Base-by-base conservation (phyloP, 2,329 filamentous ascomycete species). In the Pestalotiopsis fici region DNA sequence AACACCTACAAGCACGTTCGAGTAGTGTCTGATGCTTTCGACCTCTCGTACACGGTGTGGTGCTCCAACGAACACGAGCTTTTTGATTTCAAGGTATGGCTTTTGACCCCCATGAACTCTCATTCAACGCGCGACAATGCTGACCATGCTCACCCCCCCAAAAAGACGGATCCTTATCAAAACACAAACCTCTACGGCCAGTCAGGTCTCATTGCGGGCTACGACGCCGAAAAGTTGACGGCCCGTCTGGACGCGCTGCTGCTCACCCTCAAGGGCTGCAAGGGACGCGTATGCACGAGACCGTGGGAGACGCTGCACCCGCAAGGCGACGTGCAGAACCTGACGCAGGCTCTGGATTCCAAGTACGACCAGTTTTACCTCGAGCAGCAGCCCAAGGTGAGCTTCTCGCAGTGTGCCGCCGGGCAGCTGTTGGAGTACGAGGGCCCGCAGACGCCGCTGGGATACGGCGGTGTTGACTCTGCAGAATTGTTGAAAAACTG, bases 51-150 rank as follows among this genome's bases (percentile, higher is more conserved):
- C 71, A 85, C 88, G 0, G 88, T 91, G 0, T 93, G 90, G 89
- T 93, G 90, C 73, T 90, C 79, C 15, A 88, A 88, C 61, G 89
- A 91, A 73, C 86, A 88, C 65, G 89, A 92, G 74, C 82, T 91
- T 2, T 93, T 91, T 73, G 84, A 92, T 68, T 72, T 90, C 43
- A 85, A 81, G 72, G 87, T 86, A 75, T 67, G 31, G 79, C 21
- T 25, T 4, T 12, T 18, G 39, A 18, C 11, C 13, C 13, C 13
- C 18, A 13, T 27, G 4, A 23, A 62, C 15, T 62, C 7, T 21
- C 50, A 27, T 12, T 27, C 18, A 11, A 25, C 18, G 25, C 25
- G 18, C 57, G 7, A 15, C 13, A 7, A 28, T n/a, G 28, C 31
- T 61, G 27, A 61, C 28, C 5, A 25, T 35, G 4, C 6, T 7